A percentile compares a stretch with the other conserved stretches of the same genome.
Conservation (phyloP, 2,329 filamentous ascomycete species). For the Sporothrix globosa region DNA sequence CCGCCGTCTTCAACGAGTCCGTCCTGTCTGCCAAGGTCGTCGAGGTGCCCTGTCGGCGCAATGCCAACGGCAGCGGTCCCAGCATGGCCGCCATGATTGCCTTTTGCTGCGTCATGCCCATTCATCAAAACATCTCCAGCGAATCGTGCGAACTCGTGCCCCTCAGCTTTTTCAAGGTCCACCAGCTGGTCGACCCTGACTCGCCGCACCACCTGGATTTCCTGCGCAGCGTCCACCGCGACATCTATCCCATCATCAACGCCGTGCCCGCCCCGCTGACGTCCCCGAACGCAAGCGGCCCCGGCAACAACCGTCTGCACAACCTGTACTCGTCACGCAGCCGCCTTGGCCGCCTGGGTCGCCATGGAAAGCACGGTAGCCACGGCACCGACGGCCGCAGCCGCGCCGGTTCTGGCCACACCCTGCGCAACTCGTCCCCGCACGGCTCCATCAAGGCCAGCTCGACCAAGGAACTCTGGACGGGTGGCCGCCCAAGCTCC, state of each 20-base stretch:
- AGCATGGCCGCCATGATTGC: constrained; percentile 42
- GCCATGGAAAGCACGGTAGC: constrained; percentile 10
- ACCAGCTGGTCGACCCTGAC: constrained; percentile 33
- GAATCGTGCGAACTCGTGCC: constrained; percentile 54
- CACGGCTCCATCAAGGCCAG: constrained; percentile 25
- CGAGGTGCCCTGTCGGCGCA: constrained; percentile 46
- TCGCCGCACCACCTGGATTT: constrained; percentile 33
- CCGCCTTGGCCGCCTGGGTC: constrained; percentile 4
- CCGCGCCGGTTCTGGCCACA: not conserved
- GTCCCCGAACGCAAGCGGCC: not conserved
- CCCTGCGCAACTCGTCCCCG: constrained; percentile 28
- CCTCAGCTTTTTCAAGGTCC: constrained; percentile 54
- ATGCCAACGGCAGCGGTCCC: constrained; percentile 25
- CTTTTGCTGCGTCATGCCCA: constrained; percentile 55
- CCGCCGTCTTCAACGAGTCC: constrained; percentile 51
- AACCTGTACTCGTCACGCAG: constrained; percentile 4
- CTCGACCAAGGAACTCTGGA: constrained; percentile 33
- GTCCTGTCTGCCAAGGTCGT: constrained; percentile 50
- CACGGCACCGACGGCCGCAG: not conserved
- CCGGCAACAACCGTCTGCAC: constrained; percentile 8
- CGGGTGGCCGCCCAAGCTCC: constrained; percentile 20
- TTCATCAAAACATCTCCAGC: constrained; percentile 51
- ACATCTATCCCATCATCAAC: constrained; percentile 32
- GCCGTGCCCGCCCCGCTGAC: constrained; percentile 11
- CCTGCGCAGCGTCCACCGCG: constrained; percentile 30